Evolutionary conservation across 805 yeast species (phyloP).

Genomic region (Schwanniomyces polymorphus): DNA sequence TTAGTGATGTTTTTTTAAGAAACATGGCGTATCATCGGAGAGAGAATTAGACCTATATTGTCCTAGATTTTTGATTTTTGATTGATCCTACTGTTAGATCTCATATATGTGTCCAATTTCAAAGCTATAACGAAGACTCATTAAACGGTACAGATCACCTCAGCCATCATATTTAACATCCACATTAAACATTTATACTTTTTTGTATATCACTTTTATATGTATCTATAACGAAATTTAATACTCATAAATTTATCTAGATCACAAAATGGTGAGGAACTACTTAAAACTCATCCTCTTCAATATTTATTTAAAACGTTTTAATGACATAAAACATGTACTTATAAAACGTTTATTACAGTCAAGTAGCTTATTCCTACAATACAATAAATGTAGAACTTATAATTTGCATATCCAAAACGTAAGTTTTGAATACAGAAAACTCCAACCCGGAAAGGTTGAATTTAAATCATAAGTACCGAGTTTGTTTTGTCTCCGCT

Average conservation of each 20-base stretch:
- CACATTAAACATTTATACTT: not conserved
- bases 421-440: constrained; percentile 1
- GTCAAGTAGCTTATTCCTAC: not conserved
- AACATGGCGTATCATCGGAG: not conserved
- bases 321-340: too few species aligned
- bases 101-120: not conserved
- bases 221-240: not conserved
- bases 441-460: constrained; percentile 2
- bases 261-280: too few species aligned
- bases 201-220: not conserved
- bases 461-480: constrained; percentile 4
- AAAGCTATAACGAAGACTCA: not conserved
- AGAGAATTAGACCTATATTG: not conserved
- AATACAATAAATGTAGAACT: constrained; percentile 2
- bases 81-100: not conserved
- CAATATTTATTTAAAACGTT: too few species aligned
- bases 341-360: too few species aligned
- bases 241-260: not conserved
- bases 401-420: constrained; percentile 2
- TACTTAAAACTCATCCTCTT: too few species aligned
- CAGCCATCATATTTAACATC: not conserved
- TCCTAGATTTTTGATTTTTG: not conserved
- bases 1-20: not conserved
- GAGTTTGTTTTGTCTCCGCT: constrained; percentile 39
- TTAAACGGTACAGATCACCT: not conserved